Evolutionary conservation across 345 rosid genomes (phyloP).

Genomic region (Eucalyptus pumila): DNA sequence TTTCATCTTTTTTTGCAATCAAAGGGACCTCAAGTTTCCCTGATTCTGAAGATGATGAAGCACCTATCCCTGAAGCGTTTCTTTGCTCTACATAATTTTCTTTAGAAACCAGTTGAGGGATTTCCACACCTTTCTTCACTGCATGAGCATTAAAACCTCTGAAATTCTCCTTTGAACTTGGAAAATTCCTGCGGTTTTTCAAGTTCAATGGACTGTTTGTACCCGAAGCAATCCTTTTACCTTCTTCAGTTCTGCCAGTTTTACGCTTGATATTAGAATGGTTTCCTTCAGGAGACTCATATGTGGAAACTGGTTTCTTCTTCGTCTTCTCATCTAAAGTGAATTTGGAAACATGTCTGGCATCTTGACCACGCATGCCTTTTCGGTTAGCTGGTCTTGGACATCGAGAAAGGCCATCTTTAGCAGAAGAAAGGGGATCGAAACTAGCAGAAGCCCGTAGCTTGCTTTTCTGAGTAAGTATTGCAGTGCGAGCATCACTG

Average conservation of each 20-base stretch:
- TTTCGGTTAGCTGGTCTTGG: constrained; percentile 20
- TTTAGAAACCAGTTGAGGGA: not conserved
- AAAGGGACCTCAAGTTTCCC: constrained; percentile 6
- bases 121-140: not conserved
- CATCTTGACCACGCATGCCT: constrained; percentile 14
- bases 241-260: constrained; percentile 1
- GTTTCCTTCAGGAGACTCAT: constrained; percentile 10
- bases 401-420: constrained; percentile 16
- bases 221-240: not conserved
- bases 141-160: not conserved
- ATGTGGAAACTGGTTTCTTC: constrained; percentile 3
- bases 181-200: not conserved
- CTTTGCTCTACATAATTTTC: constrained; percentile 2
- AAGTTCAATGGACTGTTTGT: not conserved
- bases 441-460: constrained; percentile 7
- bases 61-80: constrained; percentile 1
- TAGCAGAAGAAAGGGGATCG: not conserved
- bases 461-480: constrained; percentile 1
- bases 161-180: not conserved
- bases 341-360: constrained; percentile 29
- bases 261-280: not conserved
- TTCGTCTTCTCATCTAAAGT: constrained; percentile 14
- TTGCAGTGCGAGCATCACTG: constrained; percentile 10
- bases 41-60: constrained; percentile 13
- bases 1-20: constrained; percentile 6